Conservation (phyloP, 2,329 filamentous ascomycete genomes). For the Coniochaeta pulveracea region DNA sequence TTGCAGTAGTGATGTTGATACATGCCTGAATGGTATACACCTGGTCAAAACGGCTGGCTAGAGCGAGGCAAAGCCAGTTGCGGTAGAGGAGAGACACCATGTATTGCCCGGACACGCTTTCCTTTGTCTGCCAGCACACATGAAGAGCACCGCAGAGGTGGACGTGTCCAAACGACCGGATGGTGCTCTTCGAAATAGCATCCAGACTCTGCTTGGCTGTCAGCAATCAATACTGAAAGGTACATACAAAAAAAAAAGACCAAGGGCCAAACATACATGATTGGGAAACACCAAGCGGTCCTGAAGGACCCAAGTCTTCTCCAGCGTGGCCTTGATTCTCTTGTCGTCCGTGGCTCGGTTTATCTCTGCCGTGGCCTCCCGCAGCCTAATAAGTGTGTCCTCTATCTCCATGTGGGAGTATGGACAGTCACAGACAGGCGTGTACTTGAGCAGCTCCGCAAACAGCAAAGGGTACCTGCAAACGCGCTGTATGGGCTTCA, state of each 20-base stretch:
- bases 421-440: conserved; percentile 76
- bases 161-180: conserved; percentile 71
- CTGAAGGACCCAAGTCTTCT: conserved; percentile 78
- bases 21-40: conserved; percentile 66
- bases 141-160: conserved; percentile 74
- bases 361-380: conserved; percentile 66
- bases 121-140: conserved; percentile 66
- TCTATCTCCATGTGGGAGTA: conserved; percentile 72
- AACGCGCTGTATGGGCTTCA: conserved; percentile 91
- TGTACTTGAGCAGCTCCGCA: conserved; percentile 69
- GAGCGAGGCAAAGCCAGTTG: conserved; percentile 67
- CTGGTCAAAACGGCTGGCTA: conserved; percentile 49
- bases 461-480: conserved; percentile 88
- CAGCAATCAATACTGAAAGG: conserved; percentile 7
- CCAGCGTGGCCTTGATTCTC: conserved; percentile 55
- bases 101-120: conserved; percentile 63
- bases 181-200: conserved; percentile 47
- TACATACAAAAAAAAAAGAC: too few relatives aligned
- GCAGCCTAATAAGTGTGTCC: conserved; percentile 57
- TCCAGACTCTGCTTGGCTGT: conserved; percentile 30
- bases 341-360: conserved; percentile 76
- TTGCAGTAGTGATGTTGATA: conserved; percentile 54
- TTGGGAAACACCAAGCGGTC: conserved; percentile 67
- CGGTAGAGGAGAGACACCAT: conserved; percentile 80
- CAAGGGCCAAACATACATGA: conserved; percentile 53